Percentiles rank a stretch among this genome's conserved stretches.
Evolutionary conservation across 805 yeast species (phyloP).

Genomic region (Teunomyces pallodes): DNA sequence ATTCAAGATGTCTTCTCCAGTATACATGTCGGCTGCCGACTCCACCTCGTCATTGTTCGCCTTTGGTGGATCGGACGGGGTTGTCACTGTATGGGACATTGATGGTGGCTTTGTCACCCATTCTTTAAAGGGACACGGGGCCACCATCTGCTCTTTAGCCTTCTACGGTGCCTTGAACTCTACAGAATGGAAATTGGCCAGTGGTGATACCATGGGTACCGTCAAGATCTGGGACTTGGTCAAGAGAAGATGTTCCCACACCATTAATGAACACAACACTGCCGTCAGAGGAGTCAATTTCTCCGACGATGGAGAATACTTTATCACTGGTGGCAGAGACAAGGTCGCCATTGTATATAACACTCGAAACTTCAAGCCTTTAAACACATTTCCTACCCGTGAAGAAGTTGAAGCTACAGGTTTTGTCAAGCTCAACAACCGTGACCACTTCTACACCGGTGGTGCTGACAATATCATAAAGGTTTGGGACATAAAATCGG

Average conservation of each 20-base stretch:
- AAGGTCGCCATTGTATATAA: constrained; percentile 64
- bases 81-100: constrained; percentile 87
- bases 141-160: constrained; percentile 70
- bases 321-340: constrained; percentile 89
- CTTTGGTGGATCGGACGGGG: constrained; percentile 94
- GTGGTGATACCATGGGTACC: constrained; percentile 61
- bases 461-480: constrained; percentile 74
- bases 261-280: constrained; percentile 70
- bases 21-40: constrained; percentile 75
- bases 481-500: constrained; percentile 57
- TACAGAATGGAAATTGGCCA: constrained; percentile 70
- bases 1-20: constrained; percentile 72
- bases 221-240: constrained; percentile 63
- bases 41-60: constrained; percentile 82
- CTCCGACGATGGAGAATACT: constrained; percentile 45
- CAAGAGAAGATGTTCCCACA: constrained; percentile 65
- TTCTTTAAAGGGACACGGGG: constrained; percentile 89
- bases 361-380: constrained; percentile 44
- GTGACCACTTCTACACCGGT: constrained; percentile 58
- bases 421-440: constrained; percentile 39
- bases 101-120: constrained; percentile 88
- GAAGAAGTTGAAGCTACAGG: constrained; percentile 76
- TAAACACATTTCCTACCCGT: constrained; percentile 66
- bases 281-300: constrained; percentile 87
- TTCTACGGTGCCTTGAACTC: constrained; percentile 75